A percentile compares a stretch with the other conserved stretches of the same genome.
phyloP scores from a whole-genome alignment of 2,329 filamentous ascomycete species.

The Colletotrichum melonis region DNA sequence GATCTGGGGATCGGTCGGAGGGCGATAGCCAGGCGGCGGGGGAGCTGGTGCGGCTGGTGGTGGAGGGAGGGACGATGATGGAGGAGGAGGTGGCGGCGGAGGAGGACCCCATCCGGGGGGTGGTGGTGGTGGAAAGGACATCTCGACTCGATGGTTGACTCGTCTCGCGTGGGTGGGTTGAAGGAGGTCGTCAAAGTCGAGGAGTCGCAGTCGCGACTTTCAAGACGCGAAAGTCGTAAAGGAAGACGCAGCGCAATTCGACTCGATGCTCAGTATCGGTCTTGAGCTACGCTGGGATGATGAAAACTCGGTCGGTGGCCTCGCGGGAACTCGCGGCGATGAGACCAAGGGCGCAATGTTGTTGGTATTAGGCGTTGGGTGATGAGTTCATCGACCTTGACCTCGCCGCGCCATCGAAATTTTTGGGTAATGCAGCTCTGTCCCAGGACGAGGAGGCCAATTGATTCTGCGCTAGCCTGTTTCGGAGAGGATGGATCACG shows the following conservation, averaged over 20 bases:
- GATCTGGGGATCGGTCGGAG: constrained; percentile 82
- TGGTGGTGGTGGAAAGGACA: constrained; percentile 68
- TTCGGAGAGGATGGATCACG: neutral
- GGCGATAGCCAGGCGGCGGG: constrained; percentile 87
- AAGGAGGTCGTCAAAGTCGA: constrained; percentile 30
- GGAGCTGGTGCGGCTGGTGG: constrained; percentile 72
- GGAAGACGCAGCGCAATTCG: constrained; percentile 29
- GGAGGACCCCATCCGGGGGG: constrained; percentile 68
- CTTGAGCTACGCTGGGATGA: constrained; percentile 10
- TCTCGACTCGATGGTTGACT: constrained; percentile 43
- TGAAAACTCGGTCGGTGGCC: constrained; percentile 24
- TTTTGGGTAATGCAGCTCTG: constrained; percentile 33
- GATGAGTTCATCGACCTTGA: constrained; percentile 29
- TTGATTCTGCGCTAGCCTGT: constrained; percentile 7
- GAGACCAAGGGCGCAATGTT: constrained; percentile 29
- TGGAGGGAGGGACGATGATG: constrained; percentile 66
- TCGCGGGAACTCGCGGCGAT: constrained; percentile 39
- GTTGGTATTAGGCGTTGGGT: constrained; percentile 26
- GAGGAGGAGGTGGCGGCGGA: constrained; percentile 63
- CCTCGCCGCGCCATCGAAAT: constrained; percentile 33
- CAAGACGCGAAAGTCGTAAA: constrained; percentile 33
- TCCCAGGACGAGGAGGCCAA: neutral
- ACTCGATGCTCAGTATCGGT: constrained; percentile 19
- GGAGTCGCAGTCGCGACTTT: constrained; percentile 35
- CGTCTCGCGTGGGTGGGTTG: constrained; percentile 15